A percentile compares a stretch with the other conserved stretches of the same genome.
phyloP scores from a whole-genome alignment of 2,329 filamentous ascomycete genomes.

The Tolypocladium guangdongense region DNA sequence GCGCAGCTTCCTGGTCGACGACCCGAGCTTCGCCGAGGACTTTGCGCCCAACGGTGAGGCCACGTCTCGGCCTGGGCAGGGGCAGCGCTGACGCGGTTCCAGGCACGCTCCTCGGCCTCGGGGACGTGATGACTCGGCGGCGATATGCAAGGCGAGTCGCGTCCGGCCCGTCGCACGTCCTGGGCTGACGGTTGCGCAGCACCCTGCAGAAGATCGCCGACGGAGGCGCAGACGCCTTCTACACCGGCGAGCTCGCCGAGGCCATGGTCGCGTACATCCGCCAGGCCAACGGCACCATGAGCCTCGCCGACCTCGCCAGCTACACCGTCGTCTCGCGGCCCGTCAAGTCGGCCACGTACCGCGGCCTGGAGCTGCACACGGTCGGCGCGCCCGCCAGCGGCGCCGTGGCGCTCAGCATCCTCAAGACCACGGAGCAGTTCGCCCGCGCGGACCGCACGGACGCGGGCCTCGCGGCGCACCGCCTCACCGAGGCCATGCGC shows the following conservation, averaged over 20 bases:
- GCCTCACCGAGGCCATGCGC: slow-evolving; percentile 77
- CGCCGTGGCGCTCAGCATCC: slow-evolving; percentile 58
- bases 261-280: slow-evolving; percentile 61
- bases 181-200: slow-evolving; percentile 12
- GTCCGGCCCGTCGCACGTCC: background rate
- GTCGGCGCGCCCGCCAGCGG: slow-evolving; percentile 71
- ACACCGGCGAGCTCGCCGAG: slow-evolving; percentile 60
- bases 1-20: slow-evolving; percentile 56
- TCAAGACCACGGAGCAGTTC: slow-evolving; percentile 80
- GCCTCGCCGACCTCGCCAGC: slow-evolving; percentile 60
- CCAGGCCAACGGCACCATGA: slow-evolving; percentile 71
- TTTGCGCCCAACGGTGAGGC: slow-evolving; percentile 65
- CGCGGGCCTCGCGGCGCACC: slow-evolving; percentile 63
- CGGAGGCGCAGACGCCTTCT: slow-evolving; percentile 63
- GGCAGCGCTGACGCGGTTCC: background rate
- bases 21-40: slow-evolving; percentile 74
- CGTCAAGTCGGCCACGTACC: slow-evolving; percentile 54
- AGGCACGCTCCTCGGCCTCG: slow-evolving; percentile 56
- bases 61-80: background rate
- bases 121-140: slow-evolving; percentile 69
- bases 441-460: slow-evolving; percentile 22
- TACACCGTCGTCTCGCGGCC: slow-evolving; percentile 59
- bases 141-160: slow-evolving; percentile 52
- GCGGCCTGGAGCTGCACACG: slow-evolving; percentile 58
- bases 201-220: slow-evolving; percentile 69